These are phyloP conservation scores for Pseudocohnilembus persalinus DNA, from an alignment of 169 alveolate genomes.

Conservation along the genomic window DNA sequence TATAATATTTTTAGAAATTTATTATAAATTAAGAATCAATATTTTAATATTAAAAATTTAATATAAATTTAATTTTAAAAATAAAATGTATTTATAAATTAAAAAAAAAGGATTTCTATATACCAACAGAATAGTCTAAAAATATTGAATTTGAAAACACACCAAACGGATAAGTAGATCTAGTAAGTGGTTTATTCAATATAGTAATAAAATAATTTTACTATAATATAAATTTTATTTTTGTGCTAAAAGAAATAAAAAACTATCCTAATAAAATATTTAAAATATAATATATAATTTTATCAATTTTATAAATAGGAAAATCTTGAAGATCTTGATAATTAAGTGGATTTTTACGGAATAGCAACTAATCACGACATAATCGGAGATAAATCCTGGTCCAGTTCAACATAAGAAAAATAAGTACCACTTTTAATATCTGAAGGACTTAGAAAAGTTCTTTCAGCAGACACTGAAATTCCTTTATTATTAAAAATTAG, in stretches of 20 bases:
- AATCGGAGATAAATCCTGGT: conserved; percentile 28
- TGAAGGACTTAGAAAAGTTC: conserved; percentile 58
- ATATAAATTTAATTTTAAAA: too few species aligned
- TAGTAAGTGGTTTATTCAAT: conserved; percentile 30
- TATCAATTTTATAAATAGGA: neutral
- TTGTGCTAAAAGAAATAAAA: too few species aligned
- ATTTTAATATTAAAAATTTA: too few species aligned
- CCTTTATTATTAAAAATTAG: conserved; percentile 36
- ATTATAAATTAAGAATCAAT: too few species aligned
- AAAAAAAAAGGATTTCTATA: conserved; percentile 65
- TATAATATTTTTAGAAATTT: too few species aligned
- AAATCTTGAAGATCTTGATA: neutral
- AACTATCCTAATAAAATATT: too few species aligned
- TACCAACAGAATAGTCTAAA: conserved; percentile 55
- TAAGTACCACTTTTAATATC: conserved; percentile 57
- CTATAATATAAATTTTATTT: conserved; percentile 2
- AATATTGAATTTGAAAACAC: conserved; percentile 21
- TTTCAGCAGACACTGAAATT: conserved; percentile 53
- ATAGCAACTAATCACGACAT: neutral
- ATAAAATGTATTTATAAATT: too few species aligned
- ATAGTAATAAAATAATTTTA: conserved; percentile 15
- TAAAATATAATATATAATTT: too few species aligned
- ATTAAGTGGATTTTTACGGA: conserved; percentile 2
- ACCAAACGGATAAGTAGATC: conserved; percentile 21
- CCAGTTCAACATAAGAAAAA: conserved; percentile 42